Base-by-base conservation (phyloP, 164 flowering plant genomes). In the Berberis thunbergii region DNA sequence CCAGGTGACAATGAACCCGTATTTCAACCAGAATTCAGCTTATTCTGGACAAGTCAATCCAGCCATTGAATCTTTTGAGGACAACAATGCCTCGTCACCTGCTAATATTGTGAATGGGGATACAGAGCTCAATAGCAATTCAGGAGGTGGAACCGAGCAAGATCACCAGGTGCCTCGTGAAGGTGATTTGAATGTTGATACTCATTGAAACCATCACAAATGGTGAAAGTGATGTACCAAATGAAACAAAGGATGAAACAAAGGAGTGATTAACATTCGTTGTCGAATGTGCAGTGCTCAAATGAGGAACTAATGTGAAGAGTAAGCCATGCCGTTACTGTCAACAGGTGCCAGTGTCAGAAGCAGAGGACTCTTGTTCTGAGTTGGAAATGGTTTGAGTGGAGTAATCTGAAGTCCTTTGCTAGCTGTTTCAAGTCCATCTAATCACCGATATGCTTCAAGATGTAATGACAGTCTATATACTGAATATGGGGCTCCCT, bases 1-100 rank as follows among this genome's bases (percentile, higher is more conserved):
- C 49, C 70, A 78, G 81, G 81, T 71, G 65, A 67, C 72, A 45
- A 66, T 69, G 72, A 62, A 48, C 65, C 63, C 65, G 61, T 71
- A 64, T 9, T 64, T 1, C 53, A 54, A 69, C 57, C 74, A 73
- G 53, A 45, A 67, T 57, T 45, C 68, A 55, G 59, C 67, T 60
- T 43, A 74, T 55, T 46, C 73, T n/a, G 73, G 59, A 39, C 67
- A 68, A 53, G 55, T 58, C 50, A 62, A 60, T 43, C 64, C 64
- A 59, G 45, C 61, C 43, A n/a, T 38, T 49, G 66, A 45, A 63
- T 59, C 64, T 59, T 66, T 59, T 49, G 71, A 61, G 64, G 42
- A 39, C 41, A 55, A 57, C 40, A 49, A 61, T 2, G 41, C 4
- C 43, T 38, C 46, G 6, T 54, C 61, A 48, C 67, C 63, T 59